phyloP scores from a whole-genome alignment of 1,284 basidiomycete genomes.

The Cryptococcus sp. region DNA sequence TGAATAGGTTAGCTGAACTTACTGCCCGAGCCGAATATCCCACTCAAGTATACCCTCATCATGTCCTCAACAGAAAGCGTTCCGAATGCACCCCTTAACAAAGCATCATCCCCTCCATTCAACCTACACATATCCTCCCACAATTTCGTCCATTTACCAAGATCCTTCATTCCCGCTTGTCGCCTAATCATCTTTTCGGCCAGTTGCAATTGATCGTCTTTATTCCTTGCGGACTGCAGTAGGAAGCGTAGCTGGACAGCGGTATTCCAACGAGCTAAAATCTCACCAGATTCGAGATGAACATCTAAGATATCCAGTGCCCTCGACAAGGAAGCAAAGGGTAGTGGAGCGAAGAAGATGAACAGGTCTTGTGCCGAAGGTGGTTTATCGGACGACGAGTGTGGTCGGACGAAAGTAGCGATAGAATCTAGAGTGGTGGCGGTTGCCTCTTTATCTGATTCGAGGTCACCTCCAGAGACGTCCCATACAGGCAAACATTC shows the following conservation, averaged over 20 bases:
- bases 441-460: conserved; percentile 62
- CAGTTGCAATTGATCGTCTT: conserved; percentile 69
- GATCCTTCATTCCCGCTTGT: conserved; percentile 49
- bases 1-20: conserved; percentile 48
- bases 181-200: conserved; percentile 80
- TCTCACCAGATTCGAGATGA: conserved; percentile 88
- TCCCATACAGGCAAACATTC: conserved; percentile 92
- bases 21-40: conserved; percentile 79
- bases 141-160: conserved; percentile 78
- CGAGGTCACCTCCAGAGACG: conserved; percentile 55
- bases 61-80: conserved; percentile 67
- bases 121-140: conserved; percentile 85
- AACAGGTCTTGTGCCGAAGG: conserved; percentile 65
- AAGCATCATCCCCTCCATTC: conserved; percentile 57
- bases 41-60: conserved; percentile 71
- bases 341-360: conserved; percentile 74
- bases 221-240: conserved; percentile 66
- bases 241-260: conserved; percentile 78
- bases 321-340: conserved; percentile 65
- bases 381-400: conserved; percentile 57
- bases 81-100: conserved; percentile 69
- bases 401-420: conserved; percentile 70
- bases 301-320: conserved; percentile 85
- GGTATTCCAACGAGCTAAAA: conserved; percentile 77
- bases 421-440: conserved; percentile 75